phyloP scores from a whole-genome alignment of 2,329 filamentous ascomycete genomes.

The Teratosphaeria zuluensis region DNA sequence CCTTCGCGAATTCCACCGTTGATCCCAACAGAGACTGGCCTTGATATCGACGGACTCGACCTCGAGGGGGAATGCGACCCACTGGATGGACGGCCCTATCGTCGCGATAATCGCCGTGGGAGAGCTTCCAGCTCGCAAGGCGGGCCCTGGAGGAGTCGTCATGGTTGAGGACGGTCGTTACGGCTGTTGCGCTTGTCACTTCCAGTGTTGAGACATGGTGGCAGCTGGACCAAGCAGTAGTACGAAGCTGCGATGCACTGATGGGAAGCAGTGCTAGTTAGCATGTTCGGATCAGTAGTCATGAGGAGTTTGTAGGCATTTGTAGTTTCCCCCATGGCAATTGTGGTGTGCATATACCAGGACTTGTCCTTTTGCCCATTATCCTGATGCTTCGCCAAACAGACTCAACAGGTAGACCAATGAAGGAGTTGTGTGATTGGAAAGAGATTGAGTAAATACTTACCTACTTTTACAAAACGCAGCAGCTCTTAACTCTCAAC shows the following conservation, averaged over 20 bases:
- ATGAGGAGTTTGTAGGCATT: neutral
- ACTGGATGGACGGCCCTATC: neutral
- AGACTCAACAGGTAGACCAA: neutral
- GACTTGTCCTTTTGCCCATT: neutral
- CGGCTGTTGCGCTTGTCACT: neutral
- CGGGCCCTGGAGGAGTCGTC: neutral
- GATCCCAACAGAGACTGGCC: neutral
- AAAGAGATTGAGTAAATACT: neutral
- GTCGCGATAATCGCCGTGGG: neutral
- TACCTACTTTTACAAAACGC: neutral
- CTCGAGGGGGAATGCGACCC: neutral
- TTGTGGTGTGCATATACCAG: neutral
- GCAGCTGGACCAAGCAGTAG: neutral
- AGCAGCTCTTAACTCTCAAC: neutral
- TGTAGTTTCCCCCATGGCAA: neutral
- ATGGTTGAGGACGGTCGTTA: neutral
- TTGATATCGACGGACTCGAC: neutral
- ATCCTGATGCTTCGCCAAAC: neutral
- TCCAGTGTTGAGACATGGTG: neutral
- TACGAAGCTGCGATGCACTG: neutral
- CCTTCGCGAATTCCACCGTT: neutral
- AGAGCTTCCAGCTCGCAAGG: neutral
- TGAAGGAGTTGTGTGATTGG: neutral
- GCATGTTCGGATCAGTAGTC: neutral
- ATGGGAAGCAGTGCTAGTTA: neutral